A percentile compares a stretch with the other conserved stretches of the same genome.
These are phyloP conservation scores for Aspergillus caelatus DNA, from an alignment of 2,329 filamentous ascomycete genomes.

Conservation along the genomic window DNA sequence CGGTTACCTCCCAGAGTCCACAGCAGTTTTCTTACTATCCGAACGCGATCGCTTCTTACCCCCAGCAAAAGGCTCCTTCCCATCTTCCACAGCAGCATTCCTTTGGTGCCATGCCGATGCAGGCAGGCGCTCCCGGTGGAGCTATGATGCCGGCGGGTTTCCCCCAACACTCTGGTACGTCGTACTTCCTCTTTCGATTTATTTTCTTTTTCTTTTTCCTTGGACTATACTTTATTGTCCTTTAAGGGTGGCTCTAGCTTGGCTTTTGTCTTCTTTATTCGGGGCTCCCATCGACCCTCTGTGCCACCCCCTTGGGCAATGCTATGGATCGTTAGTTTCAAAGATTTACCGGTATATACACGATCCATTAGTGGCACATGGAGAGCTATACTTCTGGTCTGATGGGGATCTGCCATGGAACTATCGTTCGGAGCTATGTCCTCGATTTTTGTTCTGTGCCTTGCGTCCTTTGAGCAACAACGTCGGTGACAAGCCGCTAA, in stretches of 20 bases:
- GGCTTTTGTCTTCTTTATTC: conserved; percentile 2
- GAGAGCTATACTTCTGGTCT: background rate
- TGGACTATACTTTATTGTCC: conserved; percentile 4
- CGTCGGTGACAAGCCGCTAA: conserved; percentile 19
- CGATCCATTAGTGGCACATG: background rate
- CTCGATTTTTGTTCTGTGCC: conserved; percentile 4
- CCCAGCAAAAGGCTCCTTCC: conserved; percentile 35
- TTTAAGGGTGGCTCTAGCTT: background rate
- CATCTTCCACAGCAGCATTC: conserved; percentile 37
- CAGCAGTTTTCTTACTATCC: conserved; percentile 42
- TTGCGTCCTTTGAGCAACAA: conserved; percentile 2
- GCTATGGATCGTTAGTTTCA: background rate
- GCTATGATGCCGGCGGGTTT: conserved; percentile 42
- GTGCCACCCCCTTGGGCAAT: background rate
- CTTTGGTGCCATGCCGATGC: conserved; percentile 39
- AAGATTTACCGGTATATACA: background rate
- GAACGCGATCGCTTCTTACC: conserved; percentile 34
- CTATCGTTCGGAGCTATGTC: background rate
- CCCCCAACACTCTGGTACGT: conserved; percentile 41
- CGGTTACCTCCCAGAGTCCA: conserved; percentile 36
- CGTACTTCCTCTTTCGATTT: conserved; percentile 2
- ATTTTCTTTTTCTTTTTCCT: conserved; percentile 10
- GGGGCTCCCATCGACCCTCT: background rate
- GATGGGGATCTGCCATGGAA: background rate
- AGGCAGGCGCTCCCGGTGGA: conserved; percentile 38